A percentile compares a stretch with the other conserved stretches of the same genome.
phyloP scores from a whole-genome alignment of 2,329 filamentous ascomycete species.

The Nannizziopsis arthrosporioides region DNA sequence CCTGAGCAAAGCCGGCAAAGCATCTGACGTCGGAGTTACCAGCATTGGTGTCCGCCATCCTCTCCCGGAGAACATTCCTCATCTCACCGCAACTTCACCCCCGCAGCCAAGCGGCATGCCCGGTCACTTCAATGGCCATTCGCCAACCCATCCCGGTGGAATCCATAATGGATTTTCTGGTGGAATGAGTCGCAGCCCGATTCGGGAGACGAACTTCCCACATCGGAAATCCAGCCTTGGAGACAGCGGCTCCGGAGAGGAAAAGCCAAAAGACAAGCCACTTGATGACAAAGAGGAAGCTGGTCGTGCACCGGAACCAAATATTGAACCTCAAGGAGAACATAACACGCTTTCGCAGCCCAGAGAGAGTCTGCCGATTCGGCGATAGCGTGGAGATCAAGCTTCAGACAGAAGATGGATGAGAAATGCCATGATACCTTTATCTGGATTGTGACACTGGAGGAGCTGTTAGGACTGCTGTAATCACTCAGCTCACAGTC shows the following conservation, averaged over 20 bases:
- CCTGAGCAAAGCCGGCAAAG: constrained; percentile 94
- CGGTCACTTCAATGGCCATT: constrained; percentile 26
- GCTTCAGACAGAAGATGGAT: not conserved
- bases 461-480: not conserved
- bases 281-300: constrained; percentile 40
- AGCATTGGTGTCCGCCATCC: constrained; percentile 91
- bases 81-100: constrained; percentile 58
- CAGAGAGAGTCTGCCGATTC: constrained; percentile 51
- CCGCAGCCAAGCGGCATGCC: constrained; percentile 19
- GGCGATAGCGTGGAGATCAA: constrained; percentile 40
- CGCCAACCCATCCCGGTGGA: constrained; percentile 16
- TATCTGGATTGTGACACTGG: not conserved
- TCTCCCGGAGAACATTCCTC: constrained; percentile 86
- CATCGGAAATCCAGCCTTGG: constrained; percentile 67
- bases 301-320: constrained; percentile 11
- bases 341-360: constrained; percentile 36
- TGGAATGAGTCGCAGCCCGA: constrained; percentile 53
- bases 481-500: too few species aligned
- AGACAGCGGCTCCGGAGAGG: constrained; percentile 19
- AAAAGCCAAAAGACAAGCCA: constrained; percentile 19
- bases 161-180: constrained; percentile 27
- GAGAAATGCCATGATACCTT: not conserved
- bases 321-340: constrained; percentile 22
- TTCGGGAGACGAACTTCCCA: constrained; percentile 83
- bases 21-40: constrained; percentile 83